These are phyloP conservation scores for Zygoascus meyerae DNA, from an alignment of 1,139 yeast genomes.

Conservation along the genomic window DNA sequence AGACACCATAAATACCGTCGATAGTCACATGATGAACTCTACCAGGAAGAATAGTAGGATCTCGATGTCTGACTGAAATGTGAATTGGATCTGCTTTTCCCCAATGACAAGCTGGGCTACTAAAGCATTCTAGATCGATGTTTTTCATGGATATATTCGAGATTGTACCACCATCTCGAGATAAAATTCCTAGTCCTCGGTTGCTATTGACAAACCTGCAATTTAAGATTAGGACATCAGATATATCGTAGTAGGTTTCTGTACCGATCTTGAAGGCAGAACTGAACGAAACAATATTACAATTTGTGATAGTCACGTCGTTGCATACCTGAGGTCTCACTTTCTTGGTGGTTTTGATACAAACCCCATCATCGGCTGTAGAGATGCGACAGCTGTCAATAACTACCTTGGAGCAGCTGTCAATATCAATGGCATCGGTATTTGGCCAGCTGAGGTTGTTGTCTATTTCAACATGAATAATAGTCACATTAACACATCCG, in stretches of 20 bases:
- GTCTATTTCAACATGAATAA: conserved; percentile 7
- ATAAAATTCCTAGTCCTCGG: conserved; percentile 40
- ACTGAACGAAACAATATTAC: conserved; percentile 10
- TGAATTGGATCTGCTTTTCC: conserved; percentile 14
- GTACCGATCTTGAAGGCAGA: conserved; percentile 15
- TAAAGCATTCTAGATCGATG: conserved; percentile 8
- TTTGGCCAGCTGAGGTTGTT: conserved; percentile 11
- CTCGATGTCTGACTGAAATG: conserved; percentile 9
- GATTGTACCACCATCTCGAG: conserved; percentile 14
- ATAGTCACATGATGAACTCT: background rate
- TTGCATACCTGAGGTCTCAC: conserved; percentile 1
- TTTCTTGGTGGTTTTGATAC: conserved; percentile 13
- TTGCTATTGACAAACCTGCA: conserved; percentile 59
- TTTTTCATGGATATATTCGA: conserved; percentile 2
- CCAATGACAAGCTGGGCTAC: conserved; percentile 12
- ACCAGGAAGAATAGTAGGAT: conserved; percentile 8
- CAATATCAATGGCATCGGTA: conserved; percentile 13
- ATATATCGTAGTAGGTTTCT: conserved; percentile 11
- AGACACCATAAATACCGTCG: conserved; percentile 1
- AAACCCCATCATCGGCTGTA: conserved; percentile 12
- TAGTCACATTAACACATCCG: conserved; percentile 7
- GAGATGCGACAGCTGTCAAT: conserved; percentile 9
- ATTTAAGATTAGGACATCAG: conserved; percentile 40
- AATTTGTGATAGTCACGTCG: conserved; percentile 8
- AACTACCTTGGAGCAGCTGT: conserved; percentile 10